phyloP scores from a whole-genome alignment of 805 yeast species.

The Hanseniaspora hatyaiensis region DNA sequence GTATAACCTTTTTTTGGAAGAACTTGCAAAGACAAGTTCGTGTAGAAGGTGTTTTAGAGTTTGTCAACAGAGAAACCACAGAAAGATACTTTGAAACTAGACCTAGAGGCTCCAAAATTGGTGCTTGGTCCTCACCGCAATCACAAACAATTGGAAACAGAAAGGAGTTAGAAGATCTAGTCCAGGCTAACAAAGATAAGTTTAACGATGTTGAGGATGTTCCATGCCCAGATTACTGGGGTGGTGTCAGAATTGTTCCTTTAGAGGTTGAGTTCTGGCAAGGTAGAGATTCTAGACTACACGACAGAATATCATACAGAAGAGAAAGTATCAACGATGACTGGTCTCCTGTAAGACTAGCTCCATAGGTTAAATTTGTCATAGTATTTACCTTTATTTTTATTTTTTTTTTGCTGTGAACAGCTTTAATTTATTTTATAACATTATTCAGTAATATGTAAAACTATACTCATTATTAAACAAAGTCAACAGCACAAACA shows the following conservation, averaged over 20 bases:
- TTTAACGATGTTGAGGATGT: slow-evolving; percentile 37
- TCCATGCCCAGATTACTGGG: slow-evolving; percentile 93
- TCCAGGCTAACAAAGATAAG: slow-evolving; percentile 16
- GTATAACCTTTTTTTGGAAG: slow-evolving; percentile 87
- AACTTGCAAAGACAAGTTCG: slow-evolving; percentile 83
- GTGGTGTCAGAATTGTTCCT: slow-evolving; percentile 82
- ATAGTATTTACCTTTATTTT: not conserved
- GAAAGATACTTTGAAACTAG: slow-evolving; percentile 72
- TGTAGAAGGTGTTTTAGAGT: slow-evolving; percentile 75
- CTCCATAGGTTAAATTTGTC: slow-evolving; percentile 39
- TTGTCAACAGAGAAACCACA: slow-evolving; percentile 59
- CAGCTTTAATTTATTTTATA: too few relatives aligned
- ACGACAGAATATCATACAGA: slow-evolving; percentile 70
- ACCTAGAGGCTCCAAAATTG: slow-evolving; percentile 85
- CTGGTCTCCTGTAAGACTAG: slow-evolving; percentile 60
- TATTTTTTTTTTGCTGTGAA: not conserved
- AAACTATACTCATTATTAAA: not conserved
- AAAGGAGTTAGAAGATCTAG: slow-evolving; percentile 23
- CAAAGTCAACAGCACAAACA: not conserved
- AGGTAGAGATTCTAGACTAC: slow-evolving; percentile 80
- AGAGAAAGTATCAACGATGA: slow-evolving; percentile 40
- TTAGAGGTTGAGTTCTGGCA: slow-evolving; percentile 95
- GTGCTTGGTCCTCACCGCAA: slow-evolving; percentile 96
- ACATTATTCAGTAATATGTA: too few relatives aligned
- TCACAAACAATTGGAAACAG: slow-evolving; percentile 48